These are phyloP conservation scores for Osmanthus fragrans DNA, from an alignment of 257 asterid genomes.

Conservation along the genomic window DNA sequence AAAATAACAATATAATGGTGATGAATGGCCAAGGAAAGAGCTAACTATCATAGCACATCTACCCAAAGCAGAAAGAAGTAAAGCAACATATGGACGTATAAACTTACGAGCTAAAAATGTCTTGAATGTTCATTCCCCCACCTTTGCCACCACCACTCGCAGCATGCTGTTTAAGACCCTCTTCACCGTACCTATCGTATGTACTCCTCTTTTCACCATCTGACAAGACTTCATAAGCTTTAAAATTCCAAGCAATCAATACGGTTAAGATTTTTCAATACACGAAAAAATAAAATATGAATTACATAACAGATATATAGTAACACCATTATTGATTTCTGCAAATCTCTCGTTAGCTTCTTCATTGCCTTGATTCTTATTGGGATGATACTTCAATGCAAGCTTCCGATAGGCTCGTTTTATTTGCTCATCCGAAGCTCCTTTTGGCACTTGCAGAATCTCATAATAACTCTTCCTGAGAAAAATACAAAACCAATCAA, in stretches of 20 bases:
- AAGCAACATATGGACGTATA: neutral
- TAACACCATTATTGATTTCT: conserved; percentile 85
- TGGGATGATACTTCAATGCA: conserved; percentile 92
- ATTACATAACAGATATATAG: neutral
- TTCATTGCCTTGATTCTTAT: conserved; percentile 86
- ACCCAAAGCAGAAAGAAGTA: neutral
- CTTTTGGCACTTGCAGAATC: conserved; percentile 67
- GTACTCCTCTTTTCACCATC: conserved; percentile 83
- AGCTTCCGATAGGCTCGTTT: conserved; percentile 90
- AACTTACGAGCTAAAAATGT: conserved; percentile 81
- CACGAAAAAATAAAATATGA: neutral
- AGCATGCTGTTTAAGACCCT: conserved; percentile 90
- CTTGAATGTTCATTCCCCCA: conserved; percentile 89
- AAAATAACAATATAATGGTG: neutral
- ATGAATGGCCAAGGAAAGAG: neutral
- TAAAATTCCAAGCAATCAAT: conserved; percentile 22
- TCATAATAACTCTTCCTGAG: conserved; percentile 87
- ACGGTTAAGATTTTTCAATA: conserved; percentile 22
- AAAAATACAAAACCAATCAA: neutral
- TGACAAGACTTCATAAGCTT: conserved; percentile 90
- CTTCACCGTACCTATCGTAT: conserved; percentile 84
- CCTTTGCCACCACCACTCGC: conserved; percentile 80
- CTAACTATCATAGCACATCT: neutral
- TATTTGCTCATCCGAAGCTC: conserved; percentile 93
- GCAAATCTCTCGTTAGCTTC: conserved; percentile 93